Base-by-base conservation (phyloP, 1,139 yeast genomes). In the Yamadazyma aaseri region DNA sequence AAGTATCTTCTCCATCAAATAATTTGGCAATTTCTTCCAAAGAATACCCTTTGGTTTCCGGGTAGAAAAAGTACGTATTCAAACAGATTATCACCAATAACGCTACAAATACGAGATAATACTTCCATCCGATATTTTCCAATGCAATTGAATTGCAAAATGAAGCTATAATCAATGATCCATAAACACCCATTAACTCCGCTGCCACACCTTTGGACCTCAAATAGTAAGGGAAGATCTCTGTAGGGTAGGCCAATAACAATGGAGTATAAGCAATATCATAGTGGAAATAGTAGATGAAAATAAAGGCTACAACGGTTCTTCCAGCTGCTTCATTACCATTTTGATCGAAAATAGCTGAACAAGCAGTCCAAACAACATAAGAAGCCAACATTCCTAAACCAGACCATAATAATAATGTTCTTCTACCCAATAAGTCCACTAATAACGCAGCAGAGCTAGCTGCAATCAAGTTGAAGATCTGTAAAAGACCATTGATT, bases 291-390 rank as follows among this genome's bases (percentile, higher is more conserved):
- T 73, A 66, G 71, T 73, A 71, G 24, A 71, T 58, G 45, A 70
- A 70, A 36, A 75, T 60, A 50, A 73, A 56, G 0, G 69, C 76
- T 31, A 69, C 60, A 4, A 79, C 79, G 1, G 74, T 71, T 28
- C 57, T 58, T 9, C 79, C 79, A 24, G 76, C 78, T 3, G 55
- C 45, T 12, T 51, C 52, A 6, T 37, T 29, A 9, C 53, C 47
- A 37, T 13, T 26, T 11, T 34, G 28, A 5, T 28, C 38, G 18
- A 32, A 38, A 5, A 32, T 26, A 6, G 38, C 41, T 11, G 36
- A 32, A 21, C 35, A 34, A 8, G 36, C 41, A 3, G 41, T 55
- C 20, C 73, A 67, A 12, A 71, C 43, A 6, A 76, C 68, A 51
- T 79, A 79, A 7, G 75, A 64, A 11, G 56, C 31, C 6, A 75